A percentile compares a stretch with the other conserved stretches of the same genome.
phyloP scores from a whole-genome alignment of 2,329 filamentous ascomycete species.

The Knufia petricola region DNA sequence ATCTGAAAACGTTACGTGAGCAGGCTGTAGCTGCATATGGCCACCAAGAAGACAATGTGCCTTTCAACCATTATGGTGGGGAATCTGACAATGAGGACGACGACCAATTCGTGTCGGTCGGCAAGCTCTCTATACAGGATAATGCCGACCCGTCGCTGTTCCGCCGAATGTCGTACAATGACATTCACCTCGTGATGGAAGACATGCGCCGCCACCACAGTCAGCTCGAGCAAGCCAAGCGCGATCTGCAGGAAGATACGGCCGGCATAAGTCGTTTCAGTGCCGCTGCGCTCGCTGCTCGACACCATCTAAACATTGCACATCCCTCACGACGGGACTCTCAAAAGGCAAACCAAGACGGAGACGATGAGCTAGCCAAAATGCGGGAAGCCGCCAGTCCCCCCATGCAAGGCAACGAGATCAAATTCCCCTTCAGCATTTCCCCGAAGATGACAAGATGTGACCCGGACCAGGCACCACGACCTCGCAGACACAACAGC shows the following conservation, averaged over 20 bases:
- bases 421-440: conserved; percentile 68
- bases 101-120: conserved; percentile 24
- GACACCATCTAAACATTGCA: conserved; percentile 15
- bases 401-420: conserved; percentile 77
- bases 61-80: conserved; percentile 39
- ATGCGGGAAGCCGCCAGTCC: conserved; percentile 56
- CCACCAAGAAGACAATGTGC: conserved; percentile 38
- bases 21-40: conserved; percentile 41
- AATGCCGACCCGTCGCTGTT: conserved; percentile 26
- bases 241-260: conserved; percentile 30
- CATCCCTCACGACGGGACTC: conserved; percentile 14
- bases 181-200: conserved; percentile 61
- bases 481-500: conserved; percentile 43
- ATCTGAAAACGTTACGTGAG: conserved; percentile 64
- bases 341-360: conserved; percentile 17
- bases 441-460: conserved; percentile 80
- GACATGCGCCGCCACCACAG: conserved; percentile 73
- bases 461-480: conserved; percentile 59
- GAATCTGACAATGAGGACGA: conserved; percentile 27
- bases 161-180: conserved; percentile 35
- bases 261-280: conserved; percentile 28
- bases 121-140: conserved; percentile 23
- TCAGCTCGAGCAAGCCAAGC: conserved; percentile 45
- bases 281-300: conserved; percentile 25
- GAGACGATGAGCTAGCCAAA: conserved; percentile 34